Evolutionary conservation across 1,139 yeast species (phyloP), one percentile per base, ranked within the genome.

Genomic region (Maudiozyma humilis): DNA sequence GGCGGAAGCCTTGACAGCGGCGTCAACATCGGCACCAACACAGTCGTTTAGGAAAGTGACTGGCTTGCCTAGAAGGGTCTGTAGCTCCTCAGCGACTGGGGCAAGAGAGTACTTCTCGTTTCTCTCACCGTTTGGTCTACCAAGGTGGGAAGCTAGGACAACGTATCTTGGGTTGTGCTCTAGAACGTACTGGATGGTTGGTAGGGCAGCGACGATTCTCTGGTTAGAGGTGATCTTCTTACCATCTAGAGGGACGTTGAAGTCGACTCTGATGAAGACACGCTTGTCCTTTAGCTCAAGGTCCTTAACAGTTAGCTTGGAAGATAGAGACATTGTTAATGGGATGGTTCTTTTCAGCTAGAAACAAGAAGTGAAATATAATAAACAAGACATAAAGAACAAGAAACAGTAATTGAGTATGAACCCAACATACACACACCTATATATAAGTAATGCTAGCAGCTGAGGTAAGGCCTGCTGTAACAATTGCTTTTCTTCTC

Each of bases 151-250:
- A 52, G 96, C 96, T 59, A 89, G 78, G 55, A 89, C 72, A 52
- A 89, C 80, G 52, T 81, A 86, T 76, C 83, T 85, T 64, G 97
- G 95, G 63, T 83, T 79, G 57, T 88, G 79, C 64, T 85, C 89
- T 65, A 83, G 72, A 46, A 89, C 96, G 66, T 88, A 89, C 72
- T 89, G 71, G 72, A 89, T 89, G 55, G 97, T 87, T 67, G 97
- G 97, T 60, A 89, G 73, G 54, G 97, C 97, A 66, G 96, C 97
- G 57, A 87, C 96, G 14, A 49, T 49, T 49, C 51, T 49, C 47
- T 49, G 51, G 46, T 49, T 49, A 41, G 50, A 47, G 36, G 51
- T 49, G 33, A 49, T 45, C 25, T 42, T 49, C 48, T 49, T 47
- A 47, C 51, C 51, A 30, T 49, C 51, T 45, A 49, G 44, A 43